A percentile compares a stretch with the other conserved stretches of the same genome.
Conservation (phyloP, 768 basidiomycete genomes). For the Agrocybe chaxingu region DNA sequence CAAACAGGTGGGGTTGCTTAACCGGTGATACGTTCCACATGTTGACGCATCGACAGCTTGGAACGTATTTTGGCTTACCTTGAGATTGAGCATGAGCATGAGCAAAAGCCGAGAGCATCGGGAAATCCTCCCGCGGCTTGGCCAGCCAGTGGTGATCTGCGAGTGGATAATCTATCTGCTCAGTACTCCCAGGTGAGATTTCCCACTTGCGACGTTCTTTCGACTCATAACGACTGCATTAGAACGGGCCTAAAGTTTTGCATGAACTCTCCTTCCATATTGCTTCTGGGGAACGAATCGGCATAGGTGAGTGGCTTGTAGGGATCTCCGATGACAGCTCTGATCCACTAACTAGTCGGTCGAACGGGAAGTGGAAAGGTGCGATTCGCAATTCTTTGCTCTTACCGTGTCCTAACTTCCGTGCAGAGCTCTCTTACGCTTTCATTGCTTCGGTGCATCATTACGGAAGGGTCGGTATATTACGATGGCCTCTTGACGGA, state of each 20-base stretch:
- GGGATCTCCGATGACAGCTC: not conserved
- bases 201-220: not conserved
- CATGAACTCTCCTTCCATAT: constrained; percentile 50
- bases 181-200: constrained; percentile 39
- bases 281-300: constrained; percentile 54
- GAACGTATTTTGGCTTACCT: constrained; percentile 75
- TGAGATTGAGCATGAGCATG: constrained; percentile 59
- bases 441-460: constrained; percentile 55
- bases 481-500: constrained; percentile 52
- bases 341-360: constrained; percentile 26
- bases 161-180: constrained; percentile 54
- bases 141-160: constrained; percentile 57
- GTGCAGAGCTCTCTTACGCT: constrained; percentile 50
- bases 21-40: not conserved
- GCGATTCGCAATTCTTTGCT: not conserved
- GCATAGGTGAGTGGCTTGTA: constrained; percentile 27
- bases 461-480: constrained; percentile 50
- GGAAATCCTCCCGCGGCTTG: constrained; percentile 62
- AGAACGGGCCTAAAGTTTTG: constrained; percentile 42
- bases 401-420: not conserved
- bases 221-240: not conserved
- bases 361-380: constrained; percentile 47
- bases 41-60: constrained; percentile 23
- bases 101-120: constrained; percentile 34
- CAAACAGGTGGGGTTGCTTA: constrained; percentile 21